Conservation (phyloP, 345 rosid genomes). For the Gossypioides kirkii region DNA sequence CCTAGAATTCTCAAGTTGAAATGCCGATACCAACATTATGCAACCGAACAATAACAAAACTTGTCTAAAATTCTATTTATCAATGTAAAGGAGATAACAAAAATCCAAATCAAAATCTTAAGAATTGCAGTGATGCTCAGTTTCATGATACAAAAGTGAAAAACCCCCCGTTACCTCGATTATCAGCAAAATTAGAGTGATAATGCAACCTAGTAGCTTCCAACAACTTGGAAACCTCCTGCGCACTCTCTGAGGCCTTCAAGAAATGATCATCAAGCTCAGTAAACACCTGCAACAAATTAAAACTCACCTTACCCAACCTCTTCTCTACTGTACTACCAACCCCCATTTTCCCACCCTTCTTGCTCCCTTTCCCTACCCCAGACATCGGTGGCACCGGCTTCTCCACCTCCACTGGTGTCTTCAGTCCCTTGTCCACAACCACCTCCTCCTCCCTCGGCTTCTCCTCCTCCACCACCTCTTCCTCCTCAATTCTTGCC, state of each 20-base stretch:
- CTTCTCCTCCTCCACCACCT: constrained; percentile 17
- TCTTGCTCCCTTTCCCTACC: constrained; percentile 34
- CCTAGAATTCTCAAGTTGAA: neutral
- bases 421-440: constrained; percentile 6
- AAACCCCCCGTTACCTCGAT: constrained; percentile 47
- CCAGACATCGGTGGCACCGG: constrained; percentile 14
- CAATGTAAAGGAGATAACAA: no score
- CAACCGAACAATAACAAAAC: neutral
- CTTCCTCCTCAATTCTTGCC: constrained; percentile 3
- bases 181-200: constrained; percentile 98
- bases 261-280: constrained; percentile 87
- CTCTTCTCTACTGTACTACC: constrained; percentile 38
- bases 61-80: neutral
- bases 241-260: constrained; percentile 86
- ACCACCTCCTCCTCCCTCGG: constrained; percentile 1
- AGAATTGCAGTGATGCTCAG: neutral
- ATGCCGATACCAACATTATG: neutral
- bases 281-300: constrained; percentile 45
- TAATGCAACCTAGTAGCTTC: constrained; percentile 93
- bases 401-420: constrained; percentile 13
- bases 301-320: constrained; percentile 24
- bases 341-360: constrained; percentile 26
- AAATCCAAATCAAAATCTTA: neutral
- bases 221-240: constrained; percentile 88
- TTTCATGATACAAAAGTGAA: neutral